Evolutionary conservation across 345 rosid genomes (phyloP).

Genomic region (Citrus maxima): DNA sequence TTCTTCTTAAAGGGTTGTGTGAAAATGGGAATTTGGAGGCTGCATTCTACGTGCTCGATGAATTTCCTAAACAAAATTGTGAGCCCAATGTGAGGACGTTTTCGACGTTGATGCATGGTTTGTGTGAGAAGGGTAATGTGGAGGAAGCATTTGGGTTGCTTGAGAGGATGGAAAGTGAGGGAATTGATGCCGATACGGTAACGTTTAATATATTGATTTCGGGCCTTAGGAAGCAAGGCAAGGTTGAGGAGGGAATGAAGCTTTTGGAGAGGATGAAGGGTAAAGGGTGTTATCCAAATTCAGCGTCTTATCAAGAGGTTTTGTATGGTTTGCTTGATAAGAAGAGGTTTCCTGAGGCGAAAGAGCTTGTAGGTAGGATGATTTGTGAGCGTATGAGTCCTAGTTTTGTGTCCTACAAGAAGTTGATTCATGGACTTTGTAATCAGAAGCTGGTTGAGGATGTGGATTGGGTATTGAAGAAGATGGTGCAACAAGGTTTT

Average conservation of each 20-base stretch:
- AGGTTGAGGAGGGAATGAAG: slow-evolving; percentile 60
- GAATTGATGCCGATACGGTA: slow-evolving; percentile 63
- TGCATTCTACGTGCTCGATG: slow-evolving; percentile 81
- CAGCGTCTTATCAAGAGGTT: slow-evolving; percentile 74
- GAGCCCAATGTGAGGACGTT: slow-evolving; percentile 71
- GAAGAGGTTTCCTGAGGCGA: slow-evolving; percentile 52
- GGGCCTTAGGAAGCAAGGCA: slow-evolving; percentile 75
- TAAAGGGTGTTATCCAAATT: slow-evolving; percentile 69
- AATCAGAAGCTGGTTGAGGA: slow-evolving; percentile 41
- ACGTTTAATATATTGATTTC: slow-evolving; percentile 82
- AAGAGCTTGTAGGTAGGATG: slow-evolving; percentile 56
- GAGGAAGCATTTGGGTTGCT: slow-evolving; percentile 60
- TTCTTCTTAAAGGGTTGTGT: slow-evolving; percentile 72
- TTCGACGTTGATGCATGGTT: slow-evolving; percentile 66
- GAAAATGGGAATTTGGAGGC: slow-evolving; percentile 60
- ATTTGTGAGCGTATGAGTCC: slow-evolving; percentile 49
- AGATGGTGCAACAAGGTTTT: slow-evolving; percentile 75
- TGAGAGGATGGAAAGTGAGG: slow-evolving; percentile 69
- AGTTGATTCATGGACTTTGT: slow-evolving; percentile 60
- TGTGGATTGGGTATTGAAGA: slow-evolving; percentile 63
- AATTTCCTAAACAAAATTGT: slow-evolving; percentile 80
- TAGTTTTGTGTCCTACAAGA: slow-evolving; percentile 65
- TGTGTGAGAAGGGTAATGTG: slow-evolving; percentile 56
- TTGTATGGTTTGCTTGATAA: slow-evolving; percentile 73
- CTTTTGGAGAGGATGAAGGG: slow-evolving; percentile 57